Base-by-base conservation (phyloP, 2,329 filamentous ascomycete genomes). In the Neonectria ditissima region DNA sequence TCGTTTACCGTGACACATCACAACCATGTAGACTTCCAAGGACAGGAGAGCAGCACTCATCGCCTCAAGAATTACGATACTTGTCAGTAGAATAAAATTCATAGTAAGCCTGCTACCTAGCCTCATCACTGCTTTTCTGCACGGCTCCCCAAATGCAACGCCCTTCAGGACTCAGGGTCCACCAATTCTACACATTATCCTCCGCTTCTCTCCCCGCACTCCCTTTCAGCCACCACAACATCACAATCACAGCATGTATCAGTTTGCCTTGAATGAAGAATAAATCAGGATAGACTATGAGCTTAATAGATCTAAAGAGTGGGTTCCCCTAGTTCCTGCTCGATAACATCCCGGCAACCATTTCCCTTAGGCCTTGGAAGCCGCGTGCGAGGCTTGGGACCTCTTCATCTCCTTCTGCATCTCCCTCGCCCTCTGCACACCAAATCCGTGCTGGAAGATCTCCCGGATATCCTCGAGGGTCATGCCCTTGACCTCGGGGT, bases 401-500 rank as follows among this genome's bases (percentile, higher is more conserved):
- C 65, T 24, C 58, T 74, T 74, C 70, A 71, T 72, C 61, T 78
- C 65, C 56, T 68, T 80, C 66, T 80, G 80, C 48, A 82, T 69
- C 62, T 77, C 66, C 56, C 78, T 73, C 1, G 82, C 80, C 44
- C 79, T 74, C 59, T 78, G 73, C 1, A 84, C 79, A 14, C 82
- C 83, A 62, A 84, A 85, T 0, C 81, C 81, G 48, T 83, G 77
- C 45, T 79, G 71, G 67, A 86, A 87, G 6, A 86, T 78, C 53
- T 83, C 81, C 32, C 82, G 76, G n/a, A 86, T 80, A 50, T 84
- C 83, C 68, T 87, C 86, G 3, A 87, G 75, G 18, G 84, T 81
- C 79, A 87, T 82, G 11, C 84, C 84, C 66, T 85, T 84, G 2
- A 85, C 83, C 65, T 87, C 83, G 0, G 84, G 84, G 67, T 85